Base-by-base conservation (phyloP, 2,329 filamentous ascomycete genomes). In the Diaporthe capsici region DNA sequence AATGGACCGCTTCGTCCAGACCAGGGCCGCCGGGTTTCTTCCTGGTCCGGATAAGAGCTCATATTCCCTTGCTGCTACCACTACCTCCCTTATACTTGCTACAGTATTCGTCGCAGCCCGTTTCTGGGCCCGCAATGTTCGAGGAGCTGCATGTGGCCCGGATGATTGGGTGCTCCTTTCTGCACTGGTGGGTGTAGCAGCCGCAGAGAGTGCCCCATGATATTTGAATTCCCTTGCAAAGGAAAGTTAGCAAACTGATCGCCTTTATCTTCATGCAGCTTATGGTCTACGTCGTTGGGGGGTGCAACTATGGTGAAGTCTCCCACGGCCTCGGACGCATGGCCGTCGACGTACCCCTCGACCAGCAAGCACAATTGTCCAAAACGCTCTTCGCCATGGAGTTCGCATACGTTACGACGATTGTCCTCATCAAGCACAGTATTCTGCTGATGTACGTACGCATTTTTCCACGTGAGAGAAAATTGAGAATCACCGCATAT, bases 361-460 rank as follows among this genome's bases (percentile, higher is more conserved):
- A 51, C 47, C 47, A 51, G 47, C 47, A 51, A 51, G 47, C 47
- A 51, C 47, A 51, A 51, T n/a, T 51, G 47, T 51, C 47, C 47
- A 51, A 51, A 51, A 51, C 47, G 47, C 47, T 51, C 47, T 51
- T 51, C 47, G 47, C 47, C 47, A 51, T 51, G 47, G 47, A 51
- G 47, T 51, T 51, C 20, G 47, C 47, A n/a, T 51, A 51, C 47
- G 47, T 51, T n/a, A 51, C 47, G 47, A 51, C 47, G 22, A 51
- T 51, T 51, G 47, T 51, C 47, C 47, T 51, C 20, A 51, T 51
- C 47, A 51, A 51, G 47, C 47, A 51, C 47, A 51, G 47, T 51
- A 51, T 51, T n/a, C 47, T 51, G 47, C 47, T 51, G 20, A 51
- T 51, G 47, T 51, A 51, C 47, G 25, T 51, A 51, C 47, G 47